These are phyloP conservation scores for Coniferiporia weirii DNA, from an alignment of 1,284 basidiomycete genomes.

Conservation along the genomic window DNA sequence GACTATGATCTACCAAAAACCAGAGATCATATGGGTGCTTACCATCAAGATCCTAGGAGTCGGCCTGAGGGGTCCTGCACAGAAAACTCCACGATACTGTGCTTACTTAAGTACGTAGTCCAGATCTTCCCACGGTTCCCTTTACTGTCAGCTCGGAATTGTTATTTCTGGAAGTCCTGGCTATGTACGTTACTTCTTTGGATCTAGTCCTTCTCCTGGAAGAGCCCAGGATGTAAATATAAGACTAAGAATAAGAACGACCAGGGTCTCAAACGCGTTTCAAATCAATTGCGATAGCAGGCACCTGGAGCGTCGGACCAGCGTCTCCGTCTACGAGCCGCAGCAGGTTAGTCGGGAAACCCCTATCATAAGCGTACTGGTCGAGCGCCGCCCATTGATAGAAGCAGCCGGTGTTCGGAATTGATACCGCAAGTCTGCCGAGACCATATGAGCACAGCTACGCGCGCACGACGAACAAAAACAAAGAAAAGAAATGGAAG, in stretches of 20 bases:
- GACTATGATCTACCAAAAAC: no score
- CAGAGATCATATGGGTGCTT: no score
- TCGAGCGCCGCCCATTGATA: not conserved
- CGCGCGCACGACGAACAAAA: not conserved
- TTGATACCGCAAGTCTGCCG: not conserved
- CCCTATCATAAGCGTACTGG: not conserved
- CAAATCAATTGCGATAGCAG: not conserved
- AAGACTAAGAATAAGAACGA: not conserved
- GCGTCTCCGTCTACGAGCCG: not conserved
- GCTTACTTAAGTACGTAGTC: no score
- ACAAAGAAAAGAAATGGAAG: not conserved
- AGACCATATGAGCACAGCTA: not conserved
- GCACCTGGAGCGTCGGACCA: not conserved
- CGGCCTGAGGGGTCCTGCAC: no score
- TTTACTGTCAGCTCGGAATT: no score
- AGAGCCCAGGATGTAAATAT: not conserved
- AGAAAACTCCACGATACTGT: no score
- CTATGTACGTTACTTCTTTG: no score
- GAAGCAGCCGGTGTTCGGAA: not conserved
- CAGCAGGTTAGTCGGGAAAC: not conserved
- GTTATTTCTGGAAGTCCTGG: no score
- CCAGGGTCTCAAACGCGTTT: not conserved
- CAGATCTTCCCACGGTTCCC: no score
- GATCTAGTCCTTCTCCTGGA: no score
- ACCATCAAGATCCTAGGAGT: no score